Base-by-base conservation (phyloP, 805 yeast genomes). In the Yamadazyma ubonensis region DNA sequence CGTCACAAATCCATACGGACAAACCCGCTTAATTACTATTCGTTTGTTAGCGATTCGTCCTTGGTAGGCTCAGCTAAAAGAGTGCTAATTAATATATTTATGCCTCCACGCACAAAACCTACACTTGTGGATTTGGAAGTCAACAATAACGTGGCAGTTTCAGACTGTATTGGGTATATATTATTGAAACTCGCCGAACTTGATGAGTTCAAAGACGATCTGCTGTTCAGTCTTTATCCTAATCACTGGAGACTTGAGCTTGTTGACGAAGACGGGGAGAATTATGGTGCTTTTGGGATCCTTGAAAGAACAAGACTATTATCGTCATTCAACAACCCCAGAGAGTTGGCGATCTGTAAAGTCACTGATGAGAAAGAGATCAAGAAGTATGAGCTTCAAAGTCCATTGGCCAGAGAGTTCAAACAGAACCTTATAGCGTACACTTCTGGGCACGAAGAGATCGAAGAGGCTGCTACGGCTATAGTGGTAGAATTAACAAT, bases 181-280 rank as follows among this genome's bases (percentile, higher is more conserved):
- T 53, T 70, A 27, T 52, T 61, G 14, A 46, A 46, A n/a, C 43
- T 69, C 11, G 53, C 55, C 1, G 52, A 63, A 47, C 18, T 49
- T 16, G 36, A 52, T 31, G 53, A 45, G 30, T 44, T 42, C 49
- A 38, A 57, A 45, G 36, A 37, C 21, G 12, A 22, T 5, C 36
- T 36, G 4, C 39, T 39, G 16, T 35, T 28, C 12, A 33, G 29
- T 4, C 21, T 39, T 6, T 39, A 58, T 22, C 85, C 90, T 0
- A 83, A 84, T 51, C 59, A 62, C 43, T 88, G 95, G 93, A 72
- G 82, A 39, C 54, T 91, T 23, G 85, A 85, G 42, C 70, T 91
- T 16, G 89, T 85, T 1, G 99, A 93, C 57, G 98, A 91, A 36
- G 97, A 90, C 56, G 91, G 91, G 6, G 96, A 95, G 36, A 82